Percentiles rank a stretch among this genome's conserved stretches.
Evolutionary conservation across 2,329 filamentous ascomycete species (phyloP).

Genomic region (Penicillium frequentans): DNA sequence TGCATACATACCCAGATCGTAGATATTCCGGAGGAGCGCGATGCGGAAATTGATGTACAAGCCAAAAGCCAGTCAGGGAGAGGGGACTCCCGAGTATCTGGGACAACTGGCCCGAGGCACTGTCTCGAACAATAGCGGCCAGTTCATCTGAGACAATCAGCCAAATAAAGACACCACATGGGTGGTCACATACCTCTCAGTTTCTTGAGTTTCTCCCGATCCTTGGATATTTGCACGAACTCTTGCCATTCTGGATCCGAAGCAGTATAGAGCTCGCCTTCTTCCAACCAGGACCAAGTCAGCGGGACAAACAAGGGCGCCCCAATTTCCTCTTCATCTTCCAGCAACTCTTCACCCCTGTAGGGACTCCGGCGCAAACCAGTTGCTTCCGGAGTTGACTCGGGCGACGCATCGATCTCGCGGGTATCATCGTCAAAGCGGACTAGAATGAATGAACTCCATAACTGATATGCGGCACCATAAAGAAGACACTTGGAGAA

Average conservation of each 20-base stretch:
- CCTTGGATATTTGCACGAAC: constrained; percentile 60
- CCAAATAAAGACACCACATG: neutral
- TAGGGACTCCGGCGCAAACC: neutral
- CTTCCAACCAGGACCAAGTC: constrained; percentile 47
- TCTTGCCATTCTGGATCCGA: constrained; percentile 63
- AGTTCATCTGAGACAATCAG: constrained; percentile 46
- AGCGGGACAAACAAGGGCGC: constrained; percentile 61
- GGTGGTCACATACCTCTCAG: constrained; percentile 43
- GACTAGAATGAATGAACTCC: constrained; percentile 32
- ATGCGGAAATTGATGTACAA: constrained; percentile 62
- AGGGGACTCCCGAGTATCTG: constrained; percentile 51
- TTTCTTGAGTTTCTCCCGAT: constrained; percentile 48
- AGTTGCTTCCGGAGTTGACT: constrained; percentile 3
- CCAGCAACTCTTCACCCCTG: constrained; percentile 2
- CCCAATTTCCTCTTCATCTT: constrained; percentile 37
- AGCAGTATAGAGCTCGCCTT: constrained; percentile 31
- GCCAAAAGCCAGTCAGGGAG: constrained; percentile 55
- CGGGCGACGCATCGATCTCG: constrained; percentile 16
- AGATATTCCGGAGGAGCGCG: constrained; percentile 60
- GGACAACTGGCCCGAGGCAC: constrained; percentile 46
- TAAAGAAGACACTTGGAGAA: constrained; percentile 31
- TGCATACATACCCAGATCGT: constrained; percentile 56
- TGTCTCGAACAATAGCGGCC: constrained; percentile 43
- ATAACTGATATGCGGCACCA: constrained; percentile 34
- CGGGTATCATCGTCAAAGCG: constrained; percentile 30